phyloP scores from a whole-genome alignment of 2,329 filamentous ascomycete genomes.

The Claviceps sp. region DNA sequence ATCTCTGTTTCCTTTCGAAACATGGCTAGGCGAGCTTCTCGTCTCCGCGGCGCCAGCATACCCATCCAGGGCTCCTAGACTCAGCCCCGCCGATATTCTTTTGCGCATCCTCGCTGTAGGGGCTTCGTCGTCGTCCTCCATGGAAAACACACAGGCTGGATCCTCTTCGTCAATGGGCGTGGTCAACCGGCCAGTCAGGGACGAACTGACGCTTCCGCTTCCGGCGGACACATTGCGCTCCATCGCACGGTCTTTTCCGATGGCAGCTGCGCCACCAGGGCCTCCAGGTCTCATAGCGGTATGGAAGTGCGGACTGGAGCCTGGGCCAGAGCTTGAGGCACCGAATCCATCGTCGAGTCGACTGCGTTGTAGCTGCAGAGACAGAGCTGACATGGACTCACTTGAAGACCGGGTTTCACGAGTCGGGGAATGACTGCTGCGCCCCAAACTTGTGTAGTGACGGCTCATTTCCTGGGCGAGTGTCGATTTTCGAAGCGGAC shows the following conservation, averaged over 20 bases:
- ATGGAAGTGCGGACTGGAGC: conserved; percentile 36
- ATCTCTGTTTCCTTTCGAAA: conserved; percentile 17
- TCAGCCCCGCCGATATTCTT: conserved; percentile 32
- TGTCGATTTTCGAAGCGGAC: conserved; percentile 49
- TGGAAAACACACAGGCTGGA: conserved; percentile 49
- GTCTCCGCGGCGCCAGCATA: conserved; percentile 25
- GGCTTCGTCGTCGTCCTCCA: conserved; percentile 49
- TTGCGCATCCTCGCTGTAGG: conserved; percentile 32
- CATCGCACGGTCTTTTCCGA: conserved; percentile 28
- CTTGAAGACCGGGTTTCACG: conserved; percentile 24
- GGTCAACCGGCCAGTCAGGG: conserved; percentile 42
- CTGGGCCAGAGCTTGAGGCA: conserved; percentile 17
- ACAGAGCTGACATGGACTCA: conserved; percentile 44
- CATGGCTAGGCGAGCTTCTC: conserved; percentile 14
- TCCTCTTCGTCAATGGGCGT: conserved; percentile 55
- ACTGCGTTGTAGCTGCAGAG: conserved; percentile 49
- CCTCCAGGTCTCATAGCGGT: conserved; percentile 29
- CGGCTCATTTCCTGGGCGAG: conserved; percentile 39
- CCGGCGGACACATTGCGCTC: conserved; percentile 48
- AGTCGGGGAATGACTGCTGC: conserved; percentile 25
- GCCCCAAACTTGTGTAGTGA: conserved; percentile 20
- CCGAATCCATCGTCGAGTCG: conserved; percentile 31
- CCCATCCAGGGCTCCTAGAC: conserved; percentile 25
- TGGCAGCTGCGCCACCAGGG: conserved; percentile 24
- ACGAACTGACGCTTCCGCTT: conserved; percentile 43